Evolutionary conservation across 2,329 filamentous ascomycete genomes (phyloP).

Genomic region (Zymoseptoria pseudotritici): DNA sequence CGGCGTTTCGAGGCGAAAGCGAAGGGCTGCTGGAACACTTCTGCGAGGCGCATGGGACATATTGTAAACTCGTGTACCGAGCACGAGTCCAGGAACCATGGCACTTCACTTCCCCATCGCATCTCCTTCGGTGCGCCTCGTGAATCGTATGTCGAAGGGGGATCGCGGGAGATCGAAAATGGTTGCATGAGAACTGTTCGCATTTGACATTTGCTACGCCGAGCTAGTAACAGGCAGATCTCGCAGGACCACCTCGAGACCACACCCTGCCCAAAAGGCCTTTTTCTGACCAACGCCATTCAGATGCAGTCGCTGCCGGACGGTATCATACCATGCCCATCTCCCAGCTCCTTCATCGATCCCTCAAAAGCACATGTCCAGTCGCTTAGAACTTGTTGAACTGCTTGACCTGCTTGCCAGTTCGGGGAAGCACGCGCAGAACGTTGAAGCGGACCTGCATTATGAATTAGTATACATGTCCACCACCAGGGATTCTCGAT

Average conservation of each 20-base stretch:
- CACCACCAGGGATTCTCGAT: constrained; percentile 1
- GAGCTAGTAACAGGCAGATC: constrained; percentile 14
- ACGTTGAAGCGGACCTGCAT: constrained; percentile 95
- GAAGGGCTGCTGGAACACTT: too few relatives aligned
- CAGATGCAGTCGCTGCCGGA: constrained; percentile 16
- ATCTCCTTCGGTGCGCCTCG: neutral
- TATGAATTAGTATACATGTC: constrained; percentile 14
- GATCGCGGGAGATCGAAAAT: neutral
- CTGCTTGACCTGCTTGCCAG: constrained; percentile 93
- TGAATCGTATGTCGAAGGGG: neutral
- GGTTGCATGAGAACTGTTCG: constrained; percentile 20
- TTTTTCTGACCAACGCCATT: constrained; percentile 19
- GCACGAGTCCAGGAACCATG: neutral
- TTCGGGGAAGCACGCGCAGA: constrained; percentile 94
- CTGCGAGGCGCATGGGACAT: too few relatives aligned
- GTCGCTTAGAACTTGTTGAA: constrained; percentile 89
- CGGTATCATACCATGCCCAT: constrained; percentile 7
- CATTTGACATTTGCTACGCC: constrained; percentile 21
- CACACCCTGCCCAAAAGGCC: constrained; percentile 7
- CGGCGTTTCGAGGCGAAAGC: neutral
- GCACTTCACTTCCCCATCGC: neutral
- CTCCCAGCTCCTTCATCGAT: constrained; percentile 6
- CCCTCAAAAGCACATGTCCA: constrained; percentile 13
- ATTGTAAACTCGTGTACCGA: neutral
- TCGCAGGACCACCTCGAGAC: constrained; percentile 5